Conservation (phyloP, 1,284 basidiomycete genomes). For the Microbotryomycetes sp. region DNA sequence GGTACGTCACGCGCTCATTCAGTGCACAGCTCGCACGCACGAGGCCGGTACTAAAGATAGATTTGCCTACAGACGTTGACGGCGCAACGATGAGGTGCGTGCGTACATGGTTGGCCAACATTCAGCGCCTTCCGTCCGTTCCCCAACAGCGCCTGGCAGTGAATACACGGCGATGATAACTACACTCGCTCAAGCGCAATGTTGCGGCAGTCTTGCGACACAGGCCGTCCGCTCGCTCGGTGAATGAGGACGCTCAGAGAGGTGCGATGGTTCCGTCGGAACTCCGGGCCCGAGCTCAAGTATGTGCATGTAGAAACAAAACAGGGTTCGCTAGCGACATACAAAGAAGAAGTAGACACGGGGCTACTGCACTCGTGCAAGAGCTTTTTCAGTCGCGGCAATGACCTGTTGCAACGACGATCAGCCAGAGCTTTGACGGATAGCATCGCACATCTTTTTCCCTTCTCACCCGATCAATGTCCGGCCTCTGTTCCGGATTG, state of each 20-base stretch:
- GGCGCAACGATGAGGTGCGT: conserved; percentile 85
- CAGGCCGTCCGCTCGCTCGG: too few relatives aligned
- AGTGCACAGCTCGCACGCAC: conserved; percentile 54
- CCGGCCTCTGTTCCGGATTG: conserved; percentile 68
- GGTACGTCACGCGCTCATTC: conserved; percentile 57
- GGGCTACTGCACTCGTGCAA: conserved; percentile 12
- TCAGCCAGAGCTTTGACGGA: background rate
- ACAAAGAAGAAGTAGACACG: too few relatives aligned
- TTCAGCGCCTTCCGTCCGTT: conserved; percentile 26
- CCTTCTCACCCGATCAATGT: conserved; percentile 63
- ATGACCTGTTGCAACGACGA: conserved; percentile 52
- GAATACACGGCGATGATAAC: too few relatives aligned
- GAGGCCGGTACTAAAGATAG: conserved; percentile 74
- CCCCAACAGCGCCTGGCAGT: too few relatives aligned
- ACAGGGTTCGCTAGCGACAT: too few relatives aligned
- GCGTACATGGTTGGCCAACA: conserved; percentile 67
- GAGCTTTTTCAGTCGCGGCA: conserved; percentile 51
- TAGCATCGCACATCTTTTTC: accelerated
- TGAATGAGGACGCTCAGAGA: background rate
- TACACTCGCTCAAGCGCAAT: too few relatives aligned
- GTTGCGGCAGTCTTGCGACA: too few relatives aligned
- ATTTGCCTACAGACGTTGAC: conserved; percentile 89
- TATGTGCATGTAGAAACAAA: too few relatives aligned
- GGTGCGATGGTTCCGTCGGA: too few relatives aligned
- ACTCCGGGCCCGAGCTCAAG: background rate